Conservation (phyloP, 306 rosid species). For the Glycine soja region DNA sequence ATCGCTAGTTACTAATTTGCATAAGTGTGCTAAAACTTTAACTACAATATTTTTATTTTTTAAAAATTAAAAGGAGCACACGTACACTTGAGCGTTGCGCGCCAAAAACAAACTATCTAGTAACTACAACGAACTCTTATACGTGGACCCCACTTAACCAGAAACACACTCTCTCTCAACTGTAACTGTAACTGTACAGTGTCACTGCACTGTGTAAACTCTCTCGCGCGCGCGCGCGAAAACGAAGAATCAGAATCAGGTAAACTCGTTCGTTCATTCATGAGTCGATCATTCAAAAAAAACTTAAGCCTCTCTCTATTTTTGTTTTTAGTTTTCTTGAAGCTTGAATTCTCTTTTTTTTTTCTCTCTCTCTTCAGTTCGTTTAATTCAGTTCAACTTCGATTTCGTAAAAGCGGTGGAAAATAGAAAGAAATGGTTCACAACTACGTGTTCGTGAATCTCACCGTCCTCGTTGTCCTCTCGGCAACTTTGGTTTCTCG, state of each 20-base stretch:
- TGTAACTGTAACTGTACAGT: background rate
- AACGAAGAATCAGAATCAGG: conserved; percentile 3
- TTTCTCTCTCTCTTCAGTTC: background rate
- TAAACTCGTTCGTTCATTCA: background rate
- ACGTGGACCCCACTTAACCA: conserved; percentile 20
- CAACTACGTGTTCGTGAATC: conserved; percentile 18
- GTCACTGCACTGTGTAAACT: background rate
- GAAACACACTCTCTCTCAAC: background rate
- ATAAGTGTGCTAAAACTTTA: background rate
- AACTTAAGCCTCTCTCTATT: background rate
- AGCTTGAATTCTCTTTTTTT: conserved; percentile 1
- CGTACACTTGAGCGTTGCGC: conserved; percentile 28
- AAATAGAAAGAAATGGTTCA: conserved; percentile 49
- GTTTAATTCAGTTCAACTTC: background rate
- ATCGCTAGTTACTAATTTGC: too few species aligned
- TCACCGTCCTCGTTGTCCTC: conserved; percentile 45
- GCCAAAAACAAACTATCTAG: conserved; percentile 50
- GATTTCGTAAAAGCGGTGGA: conserved; percentile 4
- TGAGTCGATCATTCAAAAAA: background rate
- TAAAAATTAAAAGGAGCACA: background rate
- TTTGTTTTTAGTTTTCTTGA: background rate
- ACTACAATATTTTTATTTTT: background rate
- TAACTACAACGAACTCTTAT: conserved; percentile 28
- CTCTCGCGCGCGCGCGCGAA: background rate
- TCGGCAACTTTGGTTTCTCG: conserved; percentile 53